Evolutionary conservation across 2,329 filamentous ascomycete genomes (phyloP).

Genomic region (Claviceps humidiphila): DNA sequence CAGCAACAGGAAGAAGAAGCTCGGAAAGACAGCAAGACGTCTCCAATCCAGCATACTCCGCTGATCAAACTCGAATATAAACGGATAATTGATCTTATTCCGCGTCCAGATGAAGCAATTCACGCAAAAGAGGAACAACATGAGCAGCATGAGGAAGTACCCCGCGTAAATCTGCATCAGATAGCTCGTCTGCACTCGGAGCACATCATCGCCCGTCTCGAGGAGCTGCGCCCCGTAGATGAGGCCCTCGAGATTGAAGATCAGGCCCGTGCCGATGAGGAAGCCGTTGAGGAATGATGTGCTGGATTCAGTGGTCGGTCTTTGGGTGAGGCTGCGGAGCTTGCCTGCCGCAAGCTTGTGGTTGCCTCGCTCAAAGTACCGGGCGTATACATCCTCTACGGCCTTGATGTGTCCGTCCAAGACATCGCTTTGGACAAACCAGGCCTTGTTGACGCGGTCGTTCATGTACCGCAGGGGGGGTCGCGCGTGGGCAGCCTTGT

Average conservation of each 20-base stretch:
- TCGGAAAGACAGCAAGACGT: constrained; percentile 73
- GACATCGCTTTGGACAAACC: constrained; percentile 82
- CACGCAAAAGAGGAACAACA: constrained; percentile 74
- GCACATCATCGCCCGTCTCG: constrained; percentile 30
- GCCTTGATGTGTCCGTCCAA: constrained; percentile 67
- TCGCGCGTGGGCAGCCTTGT: constrained; percentile 73
- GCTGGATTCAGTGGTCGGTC: constrained; percentile 39
- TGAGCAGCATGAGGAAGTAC: constrained; percentile 71
- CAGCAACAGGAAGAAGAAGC: constrained; percentile 65
- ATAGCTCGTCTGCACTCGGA: constrained; percentile 47
- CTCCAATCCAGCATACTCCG: constrained; percentile 81
- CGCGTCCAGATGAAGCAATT: constrained; percentile 72
- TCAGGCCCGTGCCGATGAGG: constrained; percentile 52
- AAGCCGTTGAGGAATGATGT: constrained; percentile 50
- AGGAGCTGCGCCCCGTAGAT: constrained; percentile 45
- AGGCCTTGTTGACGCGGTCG: constrained; percentile 79
- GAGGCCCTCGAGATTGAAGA: constrained; percentile 54
- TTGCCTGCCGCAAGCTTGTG: constrained; percentile 84
- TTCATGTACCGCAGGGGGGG: constrained; percentile 73
- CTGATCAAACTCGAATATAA: constrained; percentile 93
- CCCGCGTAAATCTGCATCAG: constrained; percentile 84
- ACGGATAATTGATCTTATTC: constrained; percentile 87
- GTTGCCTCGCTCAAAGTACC: constrained; percentile 89
- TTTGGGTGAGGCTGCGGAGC: constrained; percentile 58
- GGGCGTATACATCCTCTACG: constrained; percentile 82